Evolutionary conservation across 805 yeast species (phyloP), one percentile per base, ranked within the genome.

Genomic region (Candida germanica): DNA sequence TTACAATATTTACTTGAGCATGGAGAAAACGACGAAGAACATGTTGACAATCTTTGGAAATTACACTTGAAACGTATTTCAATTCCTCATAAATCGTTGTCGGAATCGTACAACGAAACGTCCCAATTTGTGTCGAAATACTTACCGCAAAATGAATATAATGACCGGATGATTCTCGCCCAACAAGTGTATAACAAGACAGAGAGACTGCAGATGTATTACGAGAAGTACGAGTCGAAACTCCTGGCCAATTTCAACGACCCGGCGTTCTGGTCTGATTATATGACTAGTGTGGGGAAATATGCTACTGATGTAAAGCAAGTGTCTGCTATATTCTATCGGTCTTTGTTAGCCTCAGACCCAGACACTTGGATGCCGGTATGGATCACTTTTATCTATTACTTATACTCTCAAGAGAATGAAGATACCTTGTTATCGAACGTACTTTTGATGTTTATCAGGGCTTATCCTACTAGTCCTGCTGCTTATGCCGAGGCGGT

Each of bases 1-100:
- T 5, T 45, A 18, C 15, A 11, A 11, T 16, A 45, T 23, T 44
- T 39, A 26, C 31, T 38, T 11, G 15, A 39, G 1, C 12, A 19
- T 1, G 34, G 31, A 18, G 39, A 33, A 9, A 27, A 33, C 6
- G 29, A 31, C 7, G 39, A 39, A 31, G 47, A 40, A 1, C 36
- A 44, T n/a, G 42, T 56, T 24, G 51, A 51, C 11, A 31, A 30
- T 12, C 24, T 57, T 4, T 48, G 54, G 26, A 41, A 38, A 6
- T 31, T 59, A 4, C 55, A 61, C 48, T 33, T 58, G 4, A 45
- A 54, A 18, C 50, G 74, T 26, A 47, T 77, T 4, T 26, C 45
- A 1, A 43, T 48, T 7, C 79, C 79, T 0, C 79, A 73, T 49
- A 38, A 47, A 1, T 45, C 53, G 3, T 36, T 74, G 6, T 71